A percentile compares a stretch with the other conserved stretches of the same genome.
Conservation (phyloP, 163 green algal genomes). For the Volvox carteri region DNA sequence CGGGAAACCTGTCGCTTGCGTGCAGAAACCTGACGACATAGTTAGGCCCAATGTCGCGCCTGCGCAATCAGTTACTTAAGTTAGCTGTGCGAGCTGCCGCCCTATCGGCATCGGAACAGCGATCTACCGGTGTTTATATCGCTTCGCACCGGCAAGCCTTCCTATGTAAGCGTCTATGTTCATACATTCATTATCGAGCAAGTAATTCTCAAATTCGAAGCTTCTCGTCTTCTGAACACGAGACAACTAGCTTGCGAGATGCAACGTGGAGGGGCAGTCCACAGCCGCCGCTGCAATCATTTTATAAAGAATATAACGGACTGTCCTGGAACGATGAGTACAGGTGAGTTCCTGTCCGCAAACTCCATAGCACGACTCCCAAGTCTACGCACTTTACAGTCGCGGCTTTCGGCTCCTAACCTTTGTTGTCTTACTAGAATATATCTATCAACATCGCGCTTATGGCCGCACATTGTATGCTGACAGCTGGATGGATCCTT, state of each 20-base stretch:
- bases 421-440: too few species aligned
- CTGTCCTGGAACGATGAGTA: conserved; percentile 49
- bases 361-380: not conserved
- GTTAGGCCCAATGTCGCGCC: conserved; percentile 2
- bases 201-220: not conserved
- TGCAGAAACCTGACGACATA: too few species aligned
- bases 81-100: not conserved
- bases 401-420: too few species aligned
- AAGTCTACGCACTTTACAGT: too few species aligned
- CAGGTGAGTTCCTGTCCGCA: conserved; percentile 25
- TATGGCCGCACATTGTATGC: too few species aligned
- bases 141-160: not conserved
- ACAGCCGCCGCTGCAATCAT: not conserved
- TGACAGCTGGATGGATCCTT: conserved; percentile 54
- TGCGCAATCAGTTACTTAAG: conserved; percentile 3
- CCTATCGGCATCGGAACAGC: not conserved
- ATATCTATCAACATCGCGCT: too few species aligned
- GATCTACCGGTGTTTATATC: not conserved
- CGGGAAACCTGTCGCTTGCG: too few species aligned
- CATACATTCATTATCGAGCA: not conserved
- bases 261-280: conserved; percentile 9
- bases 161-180: not conserved
- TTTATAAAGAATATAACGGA: not conserved
- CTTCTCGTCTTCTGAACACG: not conserved
- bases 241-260: not conserved